Evolutionary conservation across 1,284 basidiomycete species (phyloP), one percentile per base, ranked within the genome.

Genomic region (Cerrena zonata): DNA sequence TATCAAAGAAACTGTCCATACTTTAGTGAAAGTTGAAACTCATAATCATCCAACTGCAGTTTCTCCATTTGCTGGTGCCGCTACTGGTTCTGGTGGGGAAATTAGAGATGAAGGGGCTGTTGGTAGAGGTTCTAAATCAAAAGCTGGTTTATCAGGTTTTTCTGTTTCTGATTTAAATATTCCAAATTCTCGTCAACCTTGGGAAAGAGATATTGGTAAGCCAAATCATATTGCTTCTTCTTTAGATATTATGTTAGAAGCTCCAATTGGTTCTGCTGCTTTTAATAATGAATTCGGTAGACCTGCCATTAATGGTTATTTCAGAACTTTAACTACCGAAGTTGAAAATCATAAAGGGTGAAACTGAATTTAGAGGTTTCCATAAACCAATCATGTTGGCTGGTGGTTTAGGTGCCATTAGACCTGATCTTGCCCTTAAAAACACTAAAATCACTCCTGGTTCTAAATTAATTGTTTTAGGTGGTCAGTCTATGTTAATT

Each of bases 351-450:
- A 65, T 69, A 34, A 69, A 73, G 49, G 74, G 71, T 1, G 56
- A 61, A 44, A 65, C 64, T 2, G 86, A 94, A 64, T 76, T 94
- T n/a, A 78, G 94, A 52, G 95, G 95, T 0, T 99, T 97, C 72
- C 96, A 99, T 74, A 99, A 99, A 69, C 95, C 95, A 13, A 97
- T 99, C 74, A 99, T 99, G 96, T 89, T 99, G 57, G 96, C 96
- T 15, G 95, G 95, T 45, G 95, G 95, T 38, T 82, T 95, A 53
- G 95, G 95, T 5, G 97, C 91, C 62, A 94, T 99, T 36, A 82
- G 91, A 23, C 84, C 88, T 2, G 69, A 79, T 53, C 92, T 89
- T 61, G 84, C 93, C n/a, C n/a, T n/a, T 11, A 77, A 74, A 61
- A 97, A 97, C 70, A 74, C 78, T 2, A 71, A 72, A 53, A 91